Evolutionary conservation across 1,139 yeast genomes (phyloP).

Genomic region (Yamadazyma songkhlaensis): DNA sequence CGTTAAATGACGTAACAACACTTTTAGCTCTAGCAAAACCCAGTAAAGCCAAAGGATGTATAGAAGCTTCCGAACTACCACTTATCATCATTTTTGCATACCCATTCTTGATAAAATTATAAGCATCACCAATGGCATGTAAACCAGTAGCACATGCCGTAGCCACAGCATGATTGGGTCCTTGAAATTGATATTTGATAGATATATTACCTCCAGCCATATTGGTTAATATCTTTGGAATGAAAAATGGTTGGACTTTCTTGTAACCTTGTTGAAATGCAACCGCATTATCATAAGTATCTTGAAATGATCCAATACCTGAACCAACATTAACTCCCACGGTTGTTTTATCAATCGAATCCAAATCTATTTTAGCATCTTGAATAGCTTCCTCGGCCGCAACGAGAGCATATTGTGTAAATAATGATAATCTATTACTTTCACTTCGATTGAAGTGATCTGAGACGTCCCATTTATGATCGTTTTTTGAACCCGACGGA

Average conservation of each 20-base stretch:
- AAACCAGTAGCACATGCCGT: constrained; percentile 98
- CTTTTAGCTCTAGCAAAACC: constrained; percentile 93
- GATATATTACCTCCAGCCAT: constrained; percentile 96
- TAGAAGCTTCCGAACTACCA: constrained; percentile 87
- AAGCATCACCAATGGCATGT: constrained; percentile 92
- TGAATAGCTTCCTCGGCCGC: constrained; percentile 75
- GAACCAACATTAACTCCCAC: constrained; percentile 87
- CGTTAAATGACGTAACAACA: constrained; percentile 62
- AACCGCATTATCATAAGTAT: constrained; percentile 59
- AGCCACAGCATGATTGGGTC: constrained; percentile 85
- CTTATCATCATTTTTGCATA: constrained; percentile 87
- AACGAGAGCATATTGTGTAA: constrained; percentile 75
- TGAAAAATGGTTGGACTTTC: constrained; percentile 78
- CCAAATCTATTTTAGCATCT: constrained; percentile 53
- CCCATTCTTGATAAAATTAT: constrained; percentile 71
- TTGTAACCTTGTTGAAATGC: constrained; percentile 59
- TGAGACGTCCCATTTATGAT: constrained; percentile 50
- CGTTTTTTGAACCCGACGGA: constrained; percentile 50
- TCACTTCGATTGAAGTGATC: constrained; percentile 47
- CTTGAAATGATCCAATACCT: constrained; percentile 89
- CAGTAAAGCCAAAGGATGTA: constrained; percentile 84
- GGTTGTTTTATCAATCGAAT: constrained; percentile 25
- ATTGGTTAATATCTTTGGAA: constrained; percentile 79
- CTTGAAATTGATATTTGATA: constrained; percentile 69
- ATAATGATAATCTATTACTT: constrained; percentile 62